Evolutionary conservation across 2,329 filamentous ascomycete species (phyloP), one percentile per base, ranked within the genome.

Genomic region (Cucurbitaria berberidis): DNA sequence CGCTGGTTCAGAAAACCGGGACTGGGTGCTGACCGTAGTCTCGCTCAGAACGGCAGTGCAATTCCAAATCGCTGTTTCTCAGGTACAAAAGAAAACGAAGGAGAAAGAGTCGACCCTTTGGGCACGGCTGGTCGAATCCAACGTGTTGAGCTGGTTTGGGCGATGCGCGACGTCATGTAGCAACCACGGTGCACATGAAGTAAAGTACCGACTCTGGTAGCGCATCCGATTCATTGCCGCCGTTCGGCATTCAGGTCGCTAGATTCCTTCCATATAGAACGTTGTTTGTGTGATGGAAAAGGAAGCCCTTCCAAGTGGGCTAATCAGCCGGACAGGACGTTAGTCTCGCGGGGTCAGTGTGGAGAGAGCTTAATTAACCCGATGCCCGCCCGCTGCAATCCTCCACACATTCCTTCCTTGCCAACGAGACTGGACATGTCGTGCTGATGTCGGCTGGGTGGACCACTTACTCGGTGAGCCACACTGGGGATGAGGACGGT

Each of bases 401-500:
- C 54, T 62, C 60, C 60, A 61, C 59, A 60, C n/a, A n/a, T n/a
- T 51, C 56, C 48, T 49, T 49, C 55, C 45, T 64, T 45, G 52
- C 44, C 51, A 64, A 55, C 55, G 46, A 35, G n/a, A 45, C 47
- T 39, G 45, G 56, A 49, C 36, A 66, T 62, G 60, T 60, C 49
- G 63, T 50, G 60, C 60, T 63, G 57, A 73, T 73, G 69, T 67
- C 66, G 56, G 58, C 63, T 53, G 59, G 60, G 46, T 72, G 68
- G 69, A 67, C 62, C 42, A 71, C 71, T 67, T 70, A 70, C 53
- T 70, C 69, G 57, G 53, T 67, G 38, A 63, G 60, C 51, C 61
- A 66, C 42, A 50, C 48, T 34, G 63, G 60, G 21, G 68, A 68
- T 19, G 65, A 67, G 4, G 68, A 68, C 9, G 61, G 59, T n/a